Base-by-base conservation (phyloP, 176 grass and related monocot genomes). In the Juncus effusus region DNA sequence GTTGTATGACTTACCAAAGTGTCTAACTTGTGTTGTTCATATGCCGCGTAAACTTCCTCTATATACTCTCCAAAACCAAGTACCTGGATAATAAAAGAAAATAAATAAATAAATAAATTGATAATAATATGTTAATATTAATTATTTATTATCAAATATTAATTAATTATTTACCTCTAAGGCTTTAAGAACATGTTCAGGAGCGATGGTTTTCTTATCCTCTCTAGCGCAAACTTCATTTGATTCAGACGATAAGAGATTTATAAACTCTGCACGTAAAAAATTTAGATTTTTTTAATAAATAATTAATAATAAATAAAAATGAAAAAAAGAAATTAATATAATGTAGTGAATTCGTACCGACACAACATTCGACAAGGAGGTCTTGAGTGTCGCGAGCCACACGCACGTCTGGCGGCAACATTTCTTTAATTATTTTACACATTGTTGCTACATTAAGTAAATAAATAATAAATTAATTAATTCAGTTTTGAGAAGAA, bases 401-500 rank as follows among this genome's bases (percentile, higher is more conserved):
- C 16, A 99, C 94, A 67, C 89, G 89, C 72, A 99, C 94, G 86
- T 99, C 94, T 51, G 94, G 85, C 8, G 94, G 94, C 56, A 99
- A 78, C 94, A 99, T 99, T 73, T 99, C 94, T 68, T 99, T 99
- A 35, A 93, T 99, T 72, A 99, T 99, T 80, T 99, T 99, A 71
- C 88, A 85, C 94, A 99, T 99, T 53, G 94, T 99, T 63, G 89
- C 94, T 99, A 12, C 15, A 77, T 3, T 80, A 64, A 12, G 12
- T 42, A 16, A 72, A 16, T 40, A 53, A 38, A 51, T 28, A 67
- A 69, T 49, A 7, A 1, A 28, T 28, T 28, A 28, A 28, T 28
- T 28, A 28, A 28, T 28, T 1, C 0, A 28, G 19, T 28, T 28
- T 28, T 28, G 19, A 28, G 19, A 28, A 28, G 19, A 28, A 28